Base-by-base conservation (phyloP, 2,329 filamentous ascomycete genomes). In the Hypoxylon sp. region DNA sequence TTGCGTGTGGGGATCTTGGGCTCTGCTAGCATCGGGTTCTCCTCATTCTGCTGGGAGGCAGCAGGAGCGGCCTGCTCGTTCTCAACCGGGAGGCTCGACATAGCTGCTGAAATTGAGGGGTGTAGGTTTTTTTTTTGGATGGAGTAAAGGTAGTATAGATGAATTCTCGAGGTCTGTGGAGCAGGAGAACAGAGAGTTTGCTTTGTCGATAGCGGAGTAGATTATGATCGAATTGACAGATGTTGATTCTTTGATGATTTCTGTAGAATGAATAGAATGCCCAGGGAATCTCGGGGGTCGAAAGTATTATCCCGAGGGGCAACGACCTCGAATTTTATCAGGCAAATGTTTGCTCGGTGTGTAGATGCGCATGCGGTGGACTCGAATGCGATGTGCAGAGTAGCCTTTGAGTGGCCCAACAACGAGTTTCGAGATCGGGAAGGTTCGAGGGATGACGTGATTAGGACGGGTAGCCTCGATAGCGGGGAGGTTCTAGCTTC, bases 1-100 rank as follows among this genome's bases (percentile, higher is more conserved):
- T 98, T 98, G 76, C 93, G 92, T 54, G 90, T 89, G 1, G 91
- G 89, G 67, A 92, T 81, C 73, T 86, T 87, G 41, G 88, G 78
- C 62, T 91, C 89, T 19, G 64, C 30, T 1, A 69, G 52, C 4
- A 58, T 24, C 0, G 68, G 59, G 19, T 65, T 60, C 11, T 68
- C 70, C 37, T 75, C 71, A 41, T 48, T 59, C 61, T 73, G 71
- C 43, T 71, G 69, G 4, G 69, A 65, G n/a, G 63, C 68, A 13
- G 53, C 68, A 44, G 71, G 68, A 15, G 70, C 65, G 19, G 51
- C 64, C 64, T 73, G 72, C 62, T 75, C 73, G 62, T 75, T 76
- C 65, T 74, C 73, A 34, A 60, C 65, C 2, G 73, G 72, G 64
- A 59, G 64, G 62, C 64, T 73, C 44, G 72, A 58, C 72, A 75